A percentile compares a stretch with the other conserved stretches of the same genome.
phyloP scores from a whole-genome alignment of 768 basidiomycete species.

The Lyophyllum decastes region DNA sequence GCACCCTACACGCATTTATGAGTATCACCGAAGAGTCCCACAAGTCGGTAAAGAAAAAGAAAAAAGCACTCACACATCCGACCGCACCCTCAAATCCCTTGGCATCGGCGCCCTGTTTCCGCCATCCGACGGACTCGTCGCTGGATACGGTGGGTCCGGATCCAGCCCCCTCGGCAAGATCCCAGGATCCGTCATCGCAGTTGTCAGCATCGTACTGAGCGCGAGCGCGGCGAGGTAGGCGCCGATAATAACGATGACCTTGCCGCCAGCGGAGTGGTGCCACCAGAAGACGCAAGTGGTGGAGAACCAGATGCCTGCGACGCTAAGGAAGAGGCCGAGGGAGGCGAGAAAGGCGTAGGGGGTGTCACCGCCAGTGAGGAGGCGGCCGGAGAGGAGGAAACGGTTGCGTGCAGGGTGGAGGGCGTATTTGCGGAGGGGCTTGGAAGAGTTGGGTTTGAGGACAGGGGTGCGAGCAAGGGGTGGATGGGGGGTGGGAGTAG shows the following conservation, averaged over 20 bases:
- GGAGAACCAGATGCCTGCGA: conserved; percentile 84
- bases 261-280: conserved; percentile 51
- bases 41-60: neutral
- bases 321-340: conserved; percentile 58
- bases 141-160: conserved; percentile 77
- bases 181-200: conserved; percentile 83
- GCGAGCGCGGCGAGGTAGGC: conserved; percentile 61
- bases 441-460: conserved; percentile 36
- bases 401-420: conserved; percentile 72
- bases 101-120: conserved; percentile 68
- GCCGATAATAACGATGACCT: conserved; percentile 49
- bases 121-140: conserved; percentile 63
- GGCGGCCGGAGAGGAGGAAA: conserved; percentile 71
- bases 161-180: conserved; percentile 89
- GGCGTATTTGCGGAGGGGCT: conserved; percentile 56
- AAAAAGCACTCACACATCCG: conserved; percentile 62
- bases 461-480: conserved; percentile 40
- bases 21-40: conserved; percentile 2
- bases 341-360: conserved; percentile 78
- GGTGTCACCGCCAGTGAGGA: conserved; percentile 86
- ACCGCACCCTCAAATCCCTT: conserved; percentile 77
- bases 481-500: conserved; percentile 15
- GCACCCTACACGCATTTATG: conserved; percentile 53
- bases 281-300: conserved; percentile 92
- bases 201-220: conserved; percentile 74